Evolutionary conservation across 208 protist species (phyloP).

Genomic region (Leishmania arabica): DNA sequence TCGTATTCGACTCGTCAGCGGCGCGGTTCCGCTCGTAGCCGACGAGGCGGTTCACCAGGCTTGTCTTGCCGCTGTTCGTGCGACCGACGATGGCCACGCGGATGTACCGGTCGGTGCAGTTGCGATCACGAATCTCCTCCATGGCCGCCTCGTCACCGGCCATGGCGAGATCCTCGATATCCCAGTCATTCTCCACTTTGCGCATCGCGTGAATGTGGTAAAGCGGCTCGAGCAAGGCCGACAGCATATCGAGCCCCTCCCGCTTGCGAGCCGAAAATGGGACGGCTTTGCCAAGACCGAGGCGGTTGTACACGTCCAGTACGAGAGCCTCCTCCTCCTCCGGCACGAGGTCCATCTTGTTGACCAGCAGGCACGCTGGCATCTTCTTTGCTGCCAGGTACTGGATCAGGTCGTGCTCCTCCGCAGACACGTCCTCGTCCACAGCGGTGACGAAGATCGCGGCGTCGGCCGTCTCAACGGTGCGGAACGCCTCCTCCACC

Average conservation of each 20-base stretch:
- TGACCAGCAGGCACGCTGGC: constrained; percentile 78
- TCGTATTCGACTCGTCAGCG: constrained; percentile 87
- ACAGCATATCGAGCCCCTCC: constrained; percentile 77
- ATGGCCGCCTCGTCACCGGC: constrained; percentile 83
- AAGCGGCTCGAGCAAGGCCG: constrained; percentile 71
- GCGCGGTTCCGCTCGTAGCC: constrained; percentile 89
- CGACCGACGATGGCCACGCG: constrained; percentile 92
- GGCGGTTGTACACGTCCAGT: constrained; percentile 54
- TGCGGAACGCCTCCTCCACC: constrained; percentile 86
- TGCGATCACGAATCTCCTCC: constrained; percentile 88
- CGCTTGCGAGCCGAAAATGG: constrained; percentile 70
- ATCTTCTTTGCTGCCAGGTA: constrained; percentile 73
- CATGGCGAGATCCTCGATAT: constrained; percentile 87
- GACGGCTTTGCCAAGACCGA: constrained; percentile 78
- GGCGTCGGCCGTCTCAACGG: constrained; percentile 83
- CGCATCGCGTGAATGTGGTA: constrained; percentile 82
- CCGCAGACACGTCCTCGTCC: constrained; percentile 62
- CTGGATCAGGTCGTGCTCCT: constrained; percentile 70
- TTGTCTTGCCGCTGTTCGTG: constrained; percentile 94
- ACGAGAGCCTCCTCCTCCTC: constrained; percentile 56
- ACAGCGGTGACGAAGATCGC: constrained; percentile 79
- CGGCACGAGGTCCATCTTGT: constrained; percentile 90
- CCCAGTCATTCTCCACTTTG: constrained; percentile 86
- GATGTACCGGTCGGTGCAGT: constrained; percentile 82
- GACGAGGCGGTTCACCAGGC: constrained; percentile 93